These are phyloP conservation scores for Selenicereus undatus DNA, from an alignment of 148 eudicot species.

Conservation along the genomic window DNA sequence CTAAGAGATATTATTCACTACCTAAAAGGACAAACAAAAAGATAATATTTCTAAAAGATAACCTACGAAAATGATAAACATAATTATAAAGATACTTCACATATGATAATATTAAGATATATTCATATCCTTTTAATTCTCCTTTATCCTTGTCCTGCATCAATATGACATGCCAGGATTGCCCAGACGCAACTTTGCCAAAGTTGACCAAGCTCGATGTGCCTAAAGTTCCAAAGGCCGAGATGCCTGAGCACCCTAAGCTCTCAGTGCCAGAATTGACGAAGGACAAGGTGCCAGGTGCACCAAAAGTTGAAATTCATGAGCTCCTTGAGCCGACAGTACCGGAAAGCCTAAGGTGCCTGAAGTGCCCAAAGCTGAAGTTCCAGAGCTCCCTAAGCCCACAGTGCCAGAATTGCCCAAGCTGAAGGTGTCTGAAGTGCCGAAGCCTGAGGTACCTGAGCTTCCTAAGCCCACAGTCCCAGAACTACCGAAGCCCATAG, in stretches of 20 bases:
- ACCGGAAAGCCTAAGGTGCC: conserved; percentile 9
- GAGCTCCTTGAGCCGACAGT: not conserved
- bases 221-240: no score
- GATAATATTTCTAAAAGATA: no score
- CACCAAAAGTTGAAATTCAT: not conserved
- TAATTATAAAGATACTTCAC: no score
- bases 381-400: conserved; percentile 7
- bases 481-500: conserved; percentile 7
- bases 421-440: conserved; percentile 7
- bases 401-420: not conserved
- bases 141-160: no score
- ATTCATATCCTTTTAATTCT: no score
- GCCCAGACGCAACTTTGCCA: no score
- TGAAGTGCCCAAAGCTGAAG: not conserved
- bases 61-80: no score
- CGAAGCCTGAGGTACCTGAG: conserved; percentile 11
- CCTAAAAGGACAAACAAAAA: no score
- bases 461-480: not conserved
- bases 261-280: conserved; percentile 17
- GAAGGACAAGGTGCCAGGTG: not conserved
- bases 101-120: no score
- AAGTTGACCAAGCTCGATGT: no score
- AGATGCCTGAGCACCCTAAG: conserved; percentile 6
- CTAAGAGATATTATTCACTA: no score
- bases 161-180: no score